Evolutionary conservation across 768 basidiomycete genomes (phyloP).

Genomic region (Rhizopogon rudus): DNA sequence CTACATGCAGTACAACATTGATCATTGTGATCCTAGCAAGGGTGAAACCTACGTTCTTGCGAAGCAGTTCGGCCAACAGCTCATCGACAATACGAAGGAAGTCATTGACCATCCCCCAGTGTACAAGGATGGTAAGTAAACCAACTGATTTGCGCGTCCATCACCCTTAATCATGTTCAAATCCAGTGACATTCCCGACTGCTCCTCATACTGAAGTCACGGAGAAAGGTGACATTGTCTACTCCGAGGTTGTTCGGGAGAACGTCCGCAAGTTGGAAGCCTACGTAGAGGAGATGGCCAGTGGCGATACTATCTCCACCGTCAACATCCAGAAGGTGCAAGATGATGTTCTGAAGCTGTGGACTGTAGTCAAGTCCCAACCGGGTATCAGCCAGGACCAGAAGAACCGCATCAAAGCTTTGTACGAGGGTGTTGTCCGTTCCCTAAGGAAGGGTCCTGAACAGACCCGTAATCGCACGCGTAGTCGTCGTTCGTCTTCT

Average conservation of each 20-base stretch:
- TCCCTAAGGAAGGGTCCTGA: constrained; percentile 82
- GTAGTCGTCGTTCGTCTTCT: constrained; percentile 87
- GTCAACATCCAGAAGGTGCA: constrained; percentile 98
- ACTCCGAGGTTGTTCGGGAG: constrained; percentile 92
- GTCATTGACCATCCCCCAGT: constrained; percentile 80
- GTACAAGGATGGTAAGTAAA: constrained; percentile 85
- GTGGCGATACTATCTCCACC: constrained; percentile 79
- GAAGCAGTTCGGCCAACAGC: constrained; percentile 93
- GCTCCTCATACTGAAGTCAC: constrained; percentile 94
- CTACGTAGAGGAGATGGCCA: constrained; percentile 98
- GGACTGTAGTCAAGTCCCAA: constrained; percentile 95
- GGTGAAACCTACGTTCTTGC: constrained; percentile 94
- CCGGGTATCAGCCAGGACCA: constrained; percentile 97
- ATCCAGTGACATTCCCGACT: constrained; percentile 91
- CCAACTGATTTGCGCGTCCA: not conserved
- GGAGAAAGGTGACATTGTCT: constrained; percentile 90
- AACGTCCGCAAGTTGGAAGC: constrained; percentile 97
- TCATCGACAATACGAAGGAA: constrained; percentile 90
- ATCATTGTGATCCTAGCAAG: constrained; percentile 70
- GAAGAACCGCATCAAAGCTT: constrained; percentile 89
- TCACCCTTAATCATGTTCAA: constrained; percentile 3
- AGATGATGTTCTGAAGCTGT: constrained; percentile 92
- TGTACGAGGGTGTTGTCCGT: constrained; percentile 95
- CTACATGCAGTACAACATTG: constrained; percentile 96
- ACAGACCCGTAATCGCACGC: constrained; percentile 45